A percentile compares a stretch with the other conserved stretches of the same genome.
These are phyloP conservation scores for Lobosporangium transversale DNA, from an alignment of 192 early-diverging fungal species.

Conservation along the genomic window DNA sequence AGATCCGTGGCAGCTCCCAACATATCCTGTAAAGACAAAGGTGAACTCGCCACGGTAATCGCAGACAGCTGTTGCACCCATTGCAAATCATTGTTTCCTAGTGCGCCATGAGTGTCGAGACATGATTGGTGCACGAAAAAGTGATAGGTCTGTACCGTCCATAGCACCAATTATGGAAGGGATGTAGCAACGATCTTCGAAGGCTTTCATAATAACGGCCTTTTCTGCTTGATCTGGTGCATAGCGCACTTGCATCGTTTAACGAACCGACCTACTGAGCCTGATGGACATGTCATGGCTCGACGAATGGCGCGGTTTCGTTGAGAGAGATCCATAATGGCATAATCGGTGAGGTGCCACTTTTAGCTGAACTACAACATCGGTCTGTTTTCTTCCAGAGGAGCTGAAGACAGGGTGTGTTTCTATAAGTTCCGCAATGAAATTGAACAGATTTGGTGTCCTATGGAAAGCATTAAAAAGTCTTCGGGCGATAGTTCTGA, in stretches of 20 bases:
- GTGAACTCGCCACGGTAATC: neutral
- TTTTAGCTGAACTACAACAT: neutral
- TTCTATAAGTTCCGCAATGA: neutral
- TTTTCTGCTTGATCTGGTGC: neutral
- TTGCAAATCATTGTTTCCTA: neutral
- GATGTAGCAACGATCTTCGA: neutral
- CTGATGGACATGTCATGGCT: neutral
- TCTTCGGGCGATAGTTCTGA: too few relatives aligned
- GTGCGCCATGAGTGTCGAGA: neutral
- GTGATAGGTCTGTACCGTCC: neutral
- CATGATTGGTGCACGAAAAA: neutral
- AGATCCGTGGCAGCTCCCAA: neutral
- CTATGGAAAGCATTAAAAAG: neutral
- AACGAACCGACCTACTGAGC: neutral
- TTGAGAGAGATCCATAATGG: neutral
- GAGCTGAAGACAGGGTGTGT: neutral
- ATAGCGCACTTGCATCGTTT: neutral
- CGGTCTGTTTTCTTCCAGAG: neutral
- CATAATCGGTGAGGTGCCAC: neutral
- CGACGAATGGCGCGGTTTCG: neutral
- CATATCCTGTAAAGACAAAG: constrained; percentile 1
- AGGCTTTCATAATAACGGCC: neutral
- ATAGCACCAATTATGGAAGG: neutral
- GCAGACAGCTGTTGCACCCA: neutral
- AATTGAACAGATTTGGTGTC: neutral